Conservation (phyloP, 495 filamentous ascomycete genomes). For the Aspergillus avenaceus region DNA sequence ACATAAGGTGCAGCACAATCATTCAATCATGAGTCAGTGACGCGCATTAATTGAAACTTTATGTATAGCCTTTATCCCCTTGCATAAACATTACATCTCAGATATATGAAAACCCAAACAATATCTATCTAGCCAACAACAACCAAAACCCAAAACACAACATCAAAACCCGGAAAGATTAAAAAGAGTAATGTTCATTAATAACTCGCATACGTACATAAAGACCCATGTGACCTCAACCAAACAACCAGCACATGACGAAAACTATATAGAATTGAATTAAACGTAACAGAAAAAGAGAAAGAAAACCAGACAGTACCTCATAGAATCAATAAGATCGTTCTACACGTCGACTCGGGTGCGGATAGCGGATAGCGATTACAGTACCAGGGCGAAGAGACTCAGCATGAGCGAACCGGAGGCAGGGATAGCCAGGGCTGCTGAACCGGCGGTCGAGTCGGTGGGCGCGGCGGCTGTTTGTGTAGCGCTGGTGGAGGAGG, state of each 20-base stretch:
- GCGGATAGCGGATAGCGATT: background rate
- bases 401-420: constrained; percentile 14
- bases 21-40: too few species aligned
- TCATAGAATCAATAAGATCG: background rate
- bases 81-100: background rate
- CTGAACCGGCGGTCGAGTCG: constrained; percentile 8
- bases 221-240: background rate
- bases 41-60: too few species aligned
- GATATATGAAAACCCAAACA: background rate
- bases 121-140: background rate
- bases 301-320: background rate
- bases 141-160: too few species aligned
- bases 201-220: constrained; percentile 7
- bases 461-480: constrained; percentile 2
- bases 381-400: constrained; percentile 13
- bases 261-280: background rate
- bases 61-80: too few species aligned
- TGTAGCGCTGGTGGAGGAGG: constrained; percentile 4
- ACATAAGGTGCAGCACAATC: too few species aligned
- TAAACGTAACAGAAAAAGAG: background rate
- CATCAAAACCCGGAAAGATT: too few species aligned
- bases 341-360: background rate
- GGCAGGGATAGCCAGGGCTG: constrained; percentile 23
- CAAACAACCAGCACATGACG: background rate
- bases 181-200: constrained; percentile 2